Conservation (phyloP, 768 basidiomycete genomes). For the Amanita brunnescens region DNA sequence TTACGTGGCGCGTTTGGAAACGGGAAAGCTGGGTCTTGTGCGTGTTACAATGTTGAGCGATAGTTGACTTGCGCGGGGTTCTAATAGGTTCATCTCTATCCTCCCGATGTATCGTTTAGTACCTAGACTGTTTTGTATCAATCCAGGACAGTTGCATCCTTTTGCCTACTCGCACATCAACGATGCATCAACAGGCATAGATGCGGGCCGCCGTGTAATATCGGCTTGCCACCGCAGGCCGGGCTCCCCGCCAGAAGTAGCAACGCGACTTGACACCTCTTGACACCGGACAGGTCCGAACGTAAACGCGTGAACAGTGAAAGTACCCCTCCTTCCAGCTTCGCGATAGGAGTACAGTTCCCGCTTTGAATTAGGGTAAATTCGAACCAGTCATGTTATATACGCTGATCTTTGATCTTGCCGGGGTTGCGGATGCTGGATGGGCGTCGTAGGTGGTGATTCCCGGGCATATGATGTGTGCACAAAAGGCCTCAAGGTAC, state of each 20-base stretch:
- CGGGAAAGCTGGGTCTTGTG: constrained; percentile 47
- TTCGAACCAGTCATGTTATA: not conserved
- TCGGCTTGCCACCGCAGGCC: too few species aligned
- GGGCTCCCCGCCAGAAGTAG: too few species aligned
- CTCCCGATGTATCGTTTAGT: not conserved
- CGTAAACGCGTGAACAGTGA: too few species aligned
- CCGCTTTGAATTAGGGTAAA: constrained; percentile 24
- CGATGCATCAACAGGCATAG: too few species aligned
- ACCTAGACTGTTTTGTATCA: too few species aligned
- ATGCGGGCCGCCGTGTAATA: too few species aligned
- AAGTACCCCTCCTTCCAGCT: constrained; percentile 10
- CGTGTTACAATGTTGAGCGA: not conserved
- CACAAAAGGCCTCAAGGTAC: constrained; percentile 24
- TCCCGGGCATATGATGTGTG: constrained; percentile 32
- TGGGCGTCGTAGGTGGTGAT: constrained; percentile 25
- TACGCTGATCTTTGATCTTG: not conserved
- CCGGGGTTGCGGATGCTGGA: constrained; percentile 28
- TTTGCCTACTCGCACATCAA: too few species aligned
- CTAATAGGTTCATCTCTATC: not conserved
- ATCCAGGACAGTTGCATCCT: too few species aligned
- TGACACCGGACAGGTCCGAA: too few species aligned
- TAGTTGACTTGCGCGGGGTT: not conserved
- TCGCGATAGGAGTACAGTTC: constrained; percentile 21
- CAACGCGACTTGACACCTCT: too few species aligned
- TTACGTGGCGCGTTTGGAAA: constrained; percentile 45